Evolutionary conservation across 768 basidiomycete species (phyloP).

Genomic region (Boletus rubescentipes): DNA sequence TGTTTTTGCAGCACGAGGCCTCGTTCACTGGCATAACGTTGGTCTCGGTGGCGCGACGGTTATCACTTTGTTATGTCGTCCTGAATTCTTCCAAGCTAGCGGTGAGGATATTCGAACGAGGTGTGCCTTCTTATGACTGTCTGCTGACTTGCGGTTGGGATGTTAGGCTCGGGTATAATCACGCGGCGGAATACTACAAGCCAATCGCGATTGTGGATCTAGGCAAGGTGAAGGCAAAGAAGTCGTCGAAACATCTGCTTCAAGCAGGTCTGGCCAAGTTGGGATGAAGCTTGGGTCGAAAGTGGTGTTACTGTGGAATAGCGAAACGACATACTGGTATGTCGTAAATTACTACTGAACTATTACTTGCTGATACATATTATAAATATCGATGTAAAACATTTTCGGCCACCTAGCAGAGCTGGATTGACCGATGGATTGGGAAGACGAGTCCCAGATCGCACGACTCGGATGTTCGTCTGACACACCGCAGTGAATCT

Average conservation of each 20-base stretch:
- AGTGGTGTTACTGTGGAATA: not conserved
- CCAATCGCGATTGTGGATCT: slow-evolving; percentile 60
- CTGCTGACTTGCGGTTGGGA: not conserved
- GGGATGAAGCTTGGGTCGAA: slow-evolving; percentile 17
- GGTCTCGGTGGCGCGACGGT: slow-evolving; percentile 81
- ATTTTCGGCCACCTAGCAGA: no score
- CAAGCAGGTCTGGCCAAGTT: slow-evolving; percentile 33
- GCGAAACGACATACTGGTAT: not conserved
- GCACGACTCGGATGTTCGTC: no score
- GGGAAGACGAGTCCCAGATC: no score
- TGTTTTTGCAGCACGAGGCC: no score
- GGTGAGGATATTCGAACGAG: slow-evolving; percentile 64
- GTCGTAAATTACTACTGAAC: not conserved
- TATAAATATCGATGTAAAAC: no score
- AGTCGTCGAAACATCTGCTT: slow-evolving; percentile 45
- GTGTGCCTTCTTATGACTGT: slow-evolving; percentile 27
- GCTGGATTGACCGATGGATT: no score
- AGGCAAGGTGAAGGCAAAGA: slow-evolving; percentile 70
- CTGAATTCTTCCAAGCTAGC: slow-evolving; percentile 66
- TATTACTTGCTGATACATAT: no score
- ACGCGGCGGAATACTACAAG: slow-evolving; percentile 64
- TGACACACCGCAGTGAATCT: no score
- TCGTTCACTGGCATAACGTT: slow-evolving; percentile 50
- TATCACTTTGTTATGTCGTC: slow-evolving; percentile 68
- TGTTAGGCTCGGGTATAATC: slow-evolving; percentile 75